Conservation (phyloP, 768 basidiomycete species). For the Leccinum disarticulatum region DNA sequence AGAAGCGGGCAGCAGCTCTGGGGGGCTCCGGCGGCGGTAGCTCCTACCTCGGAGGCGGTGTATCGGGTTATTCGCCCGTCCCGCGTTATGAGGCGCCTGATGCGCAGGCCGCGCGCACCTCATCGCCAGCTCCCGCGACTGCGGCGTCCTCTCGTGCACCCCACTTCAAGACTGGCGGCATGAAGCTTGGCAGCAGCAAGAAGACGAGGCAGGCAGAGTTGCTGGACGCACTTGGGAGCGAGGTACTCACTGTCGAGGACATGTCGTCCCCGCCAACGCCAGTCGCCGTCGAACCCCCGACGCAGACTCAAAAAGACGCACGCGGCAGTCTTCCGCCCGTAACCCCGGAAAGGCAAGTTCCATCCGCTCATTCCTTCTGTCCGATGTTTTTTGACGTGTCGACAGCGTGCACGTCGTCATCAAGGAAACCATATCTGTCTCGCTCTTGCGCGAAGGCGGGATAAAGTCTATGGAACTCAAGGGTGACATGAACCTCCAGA, state of each 20-base stretch:
- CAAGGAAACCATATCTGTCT: conserved; percentile 79
- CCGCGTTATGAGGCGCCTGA: conserved; percentile 71
- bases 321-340: conserved; percentile 74
- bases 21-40: conserved; percentile 41
- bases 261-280: conserved; percentile 52
- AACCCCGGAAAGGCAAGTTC: conserved; percentile 65
- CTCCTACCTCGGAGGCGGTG: conserved; percentile 65
- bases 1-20: conserved; percentile 62
- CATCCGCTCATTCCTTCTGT: neutral
- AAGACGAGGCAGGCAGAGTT: conserved; percentile 89
- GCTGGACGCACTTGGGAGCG: conserved; percentile 83
- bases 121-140: conserved; percentile 40
- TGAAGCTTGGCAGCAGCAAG: conserved; percentile 95
- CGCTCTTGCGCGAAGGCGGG: conserved; percentile 88
- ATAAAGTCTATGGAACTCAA: conserved; percentile 87
- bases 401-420: conserved; percentile 81
- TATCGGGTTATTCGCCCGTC: conserved; percentile 70
- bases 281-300: conserved; percentile 45
- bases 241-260: conserved; percentile 56
- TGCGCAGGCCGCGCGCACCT: conserved; percentile 43
- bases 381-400: neutral
- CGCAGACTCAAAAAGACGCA: conserved; percentile 43
- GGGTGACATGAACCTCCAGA: conserved; percentile 92
- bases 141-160: conserved; percentile 55
- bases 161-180: conserved; percentile 91